Percentiles rank a stretch among this genome's conserved stretches.
phyloP scores from a whole-genome alignment of 345 rosid species.

The Syzygium grande region DNA sequence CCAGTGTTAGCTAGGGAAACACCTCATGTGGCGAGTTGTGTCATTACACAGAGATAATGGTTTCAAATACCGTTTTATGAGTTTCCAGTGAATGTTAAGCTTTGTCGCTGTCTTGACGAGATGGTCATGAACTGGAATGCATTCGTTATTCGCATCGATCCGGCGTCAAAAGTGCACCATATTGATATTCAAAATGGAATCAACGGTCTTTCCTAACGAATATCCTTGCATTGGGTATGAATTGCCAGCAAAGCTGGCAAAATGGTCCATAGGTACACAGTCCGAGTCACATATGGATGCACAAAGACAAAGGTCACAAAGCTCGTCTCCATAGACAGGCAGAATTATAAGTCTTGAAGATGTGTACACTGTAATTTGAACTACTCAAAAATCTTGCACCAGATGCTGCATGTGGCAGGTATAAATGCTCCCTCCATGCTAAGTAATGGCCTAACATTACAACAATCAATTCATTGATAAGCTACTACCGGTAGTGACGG shows the following conservation, averaged over 20 bases:
- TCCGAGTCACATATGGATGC: not conserved
- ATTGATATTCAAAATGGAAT: rapidly evolving
- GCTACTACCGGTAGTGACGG: not conserved
- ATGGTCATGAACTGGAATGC: not conserved
- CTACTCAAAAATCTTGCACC: not conserved
- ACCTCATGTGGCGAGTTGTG: not conserved
- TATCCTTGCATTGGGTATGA: not conserved
- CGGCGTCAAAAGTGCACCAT: not conserved
- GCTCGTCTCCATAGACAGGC: not conserved
- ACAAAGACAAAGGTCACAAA: not conserved
- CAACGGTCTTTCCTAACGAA: not conserved
- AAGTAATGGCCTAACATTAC: not conserved
- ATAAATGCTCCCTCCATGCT: not conserved
- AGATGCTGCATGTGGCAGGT: not conserved
- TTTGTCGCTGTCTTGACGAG: not conserved
- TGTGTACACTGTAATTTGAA: not conserved
- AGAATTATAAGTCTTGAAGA: not conserved
- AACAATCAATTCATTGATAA: not conserved
- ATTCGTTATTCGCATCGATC: not conserved
- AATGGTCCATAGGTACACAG: not conserved
- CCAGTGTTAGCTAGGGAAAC: too few species aligned
- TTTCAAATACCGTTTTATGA: not conserved
- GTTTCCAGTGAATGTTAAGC: not conserved
- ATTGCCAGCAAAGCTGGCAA: not conserved
- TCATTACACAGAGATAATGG: not conserved